phyloP scores from a whole-genome alignment of 352 stramenopile species.

The Blastocystis sp. region DNA sequence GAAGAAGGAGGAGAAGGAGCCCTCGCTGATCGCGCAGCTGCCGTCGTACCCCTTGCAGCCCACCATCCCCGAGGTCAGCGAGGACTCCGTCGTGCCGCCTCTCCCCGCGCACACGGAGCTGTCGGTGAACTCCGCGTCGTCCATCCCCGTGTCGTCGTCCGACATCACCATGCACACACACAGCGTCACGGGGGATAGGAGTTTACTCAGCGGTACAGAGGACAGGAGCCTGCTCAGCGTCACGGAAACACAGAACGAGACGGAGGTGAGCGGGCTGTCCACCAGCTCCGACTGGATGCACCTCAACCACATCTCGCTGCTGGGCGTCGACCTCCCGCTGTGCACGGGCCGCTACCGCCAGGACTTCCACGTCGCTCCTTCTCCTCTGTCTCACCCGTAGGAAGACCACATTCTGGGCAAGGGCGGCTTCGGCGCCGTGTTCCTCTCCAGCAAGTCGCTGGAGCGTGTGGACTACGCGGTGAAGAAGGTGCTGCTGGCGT shows the following conservation, averaged over 20 bases:
- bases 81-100: background rate
- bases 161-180: no score
- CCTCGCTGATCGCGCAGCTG: background rate
- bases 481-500: slow-evolving; percentile 28
- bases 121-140: background rate
- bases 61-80: background rate
- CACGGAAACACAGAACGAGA: background rate
- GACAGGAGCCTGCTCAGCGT: background rate
- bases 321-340: slow-evolving; percentile 30
- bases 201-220: background rate
- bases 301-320: slow-evolving; percentile 7
- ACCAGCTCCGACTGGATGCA: background rate
- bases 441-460: slow-evolving; percentile 84
- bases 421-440: slow-evolving; percentile 85
- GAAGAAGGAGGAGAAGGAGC: background rate
- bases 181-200: background rate
- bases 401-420: slow-evolving; percentile 79
- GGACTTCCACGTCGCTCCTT: slow-evolving; percentile 12
- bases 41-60: background rate
- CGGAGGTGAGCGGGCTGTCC: background rate
- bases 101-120: background rate
- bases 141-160: background rate
- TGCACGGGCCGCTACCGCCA: slow-evolving; percentile 59
- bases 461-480: slow-evolving; percentile 78
- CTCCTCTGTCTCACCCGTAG: background rate